Conservation (phyloP, 2,329 filamentous ascomycete genomes). For the Colletotrichum sp. region DNA sequence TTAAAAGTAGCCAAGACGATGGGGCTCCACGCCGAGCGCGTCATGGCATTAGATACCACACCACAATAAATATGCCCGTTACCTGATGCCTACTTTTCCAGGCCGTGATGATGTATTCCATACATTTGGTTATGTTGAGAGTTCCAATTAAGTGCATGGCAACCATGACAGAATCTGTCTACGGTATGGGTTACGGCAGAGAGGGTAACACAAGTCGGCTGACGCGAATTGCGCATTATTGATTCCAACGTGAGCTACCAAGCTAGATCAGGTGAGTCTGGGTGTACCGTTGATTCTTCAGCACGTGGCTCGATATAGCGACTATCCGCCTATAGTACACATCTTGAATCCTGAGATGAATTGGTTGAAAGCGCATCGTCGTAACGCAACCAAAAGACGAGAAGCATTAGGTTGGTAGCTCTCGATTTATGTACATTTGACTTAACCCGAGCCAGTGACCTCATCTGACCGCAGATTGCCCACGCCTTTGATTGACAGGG, state of each 20-base stretch:
- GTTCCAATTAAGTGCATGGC: background rate
- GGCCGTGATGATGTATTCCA: rapidly evolving
- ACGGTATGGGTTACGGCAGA: too few relatives aligned
- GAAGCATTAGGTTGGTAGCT: rapidly evolving
- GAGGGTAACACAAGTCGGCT: background rate
- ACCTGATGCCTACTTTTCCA: rapidly evolving
- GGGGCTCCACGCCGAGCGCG: background rate
- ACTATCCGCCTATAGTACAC: background rate
- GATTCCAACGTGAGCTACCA: background rate
- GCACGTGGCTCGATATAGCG: rapidly evolving
- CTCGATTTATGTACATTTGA: background rate
- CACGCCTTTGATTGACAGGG: background rate
- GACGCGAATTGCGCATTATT: background rate
- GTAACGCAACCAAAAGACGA: background rate
- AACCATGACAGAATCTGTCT: too few relatives aligned
- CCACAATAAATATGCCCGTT: background rate
- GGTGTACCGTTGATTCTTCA: too few relatives aligned
- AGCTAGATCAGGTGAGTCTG: background rate
- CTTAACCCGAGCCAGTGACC: background rate
- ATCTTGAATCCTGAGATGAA: too few relatives aligned
- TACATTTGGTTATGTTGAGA: rapidly evolving
- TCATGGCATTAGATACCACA: background rate
- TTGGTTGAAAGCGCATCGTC: too few relatives aligned
- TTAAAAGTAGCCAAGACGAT: background rate
- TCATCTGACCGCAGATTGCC: background rate